phyloP scores from a whole-genome alignment of 2,329 filamentous ascomycete genomes.

The Verticillium dahliae region DNA sequence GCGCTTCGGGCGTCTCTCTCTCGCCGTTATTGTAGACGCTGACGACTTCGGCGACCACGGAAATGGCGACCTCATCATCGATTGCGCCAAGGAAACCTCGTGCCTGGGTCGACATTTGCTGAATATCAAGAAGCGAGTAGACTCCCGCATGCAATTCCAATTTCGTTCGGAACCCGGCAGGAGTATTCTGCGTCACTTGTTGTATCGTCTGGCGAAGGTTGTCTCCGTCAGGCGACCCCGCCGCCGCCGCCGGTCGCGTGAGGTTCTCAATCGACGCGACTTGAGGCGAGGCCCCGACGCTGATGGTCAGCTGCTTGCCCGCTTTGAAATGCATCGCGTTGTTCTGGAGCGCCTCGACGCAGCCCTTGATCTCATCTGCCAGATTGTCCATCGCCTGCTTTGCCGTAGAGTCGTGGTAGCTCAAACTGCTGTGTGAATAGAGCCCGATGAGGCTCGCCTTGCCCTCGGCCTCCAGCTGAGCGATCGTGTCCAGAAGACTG shows the following conservation, averaged over 20 bases:
- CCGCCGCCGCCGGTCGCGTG: background rate
- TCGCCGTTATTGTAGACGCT: slow-evolving; percentile 45
- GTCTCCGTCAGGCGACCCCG: background rate
- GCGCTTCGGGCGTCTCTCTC: slow-evolving; percentile 35
- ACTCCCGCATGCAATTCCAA: slow-evolving; percentile 61
- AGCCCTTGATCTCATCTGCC: slow-evolving; percentile 21
- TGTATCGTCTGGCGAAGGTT: background rate
- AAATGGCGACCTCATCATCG: slow-evolving; percentile 45
- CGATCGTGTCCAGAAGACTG: slow-evolving; percentile 27
- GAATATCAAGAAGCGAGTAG: slow-evolving; percentile 58
- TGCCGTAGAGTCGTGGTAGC: slow-evolving; percentile 19
- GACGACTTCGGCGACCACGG: slow-evolving; percentile 53
- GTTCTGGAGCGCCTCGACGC: slow-evolving; percentile 14
- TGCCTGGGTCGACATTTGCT: slow-evolving; percentile 54
- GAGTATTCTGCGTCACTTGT: slow-evolving; percentile 4
- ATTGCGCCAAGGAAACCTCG: slow-evolving; percentile 16
- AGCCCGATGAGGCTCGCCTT: slow-evolving; percentile 15
- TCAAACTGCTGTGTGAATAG: slow-evolving; percentile 26
- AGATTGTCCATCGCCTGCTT: slow-evolving; percentile 22
- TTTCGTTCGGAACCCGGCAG: slow-evolving; percentile 2
- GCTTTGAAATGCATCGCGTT: slow-evolving; percentile 10
- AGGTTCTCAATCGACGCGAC: slow-evolving; percentile 21
- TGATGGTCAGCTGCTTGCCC: slow-evolving; percentile 16
- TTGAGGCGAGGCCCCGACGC: slow-evolving; percentile 25
- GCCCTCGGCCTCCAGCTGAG: slow-evolving; percentile 14